Evolutionary conservation across 163 green algal species (phyloP).

Genomic region (Coccomyxa subellipsoidea): DNA sequence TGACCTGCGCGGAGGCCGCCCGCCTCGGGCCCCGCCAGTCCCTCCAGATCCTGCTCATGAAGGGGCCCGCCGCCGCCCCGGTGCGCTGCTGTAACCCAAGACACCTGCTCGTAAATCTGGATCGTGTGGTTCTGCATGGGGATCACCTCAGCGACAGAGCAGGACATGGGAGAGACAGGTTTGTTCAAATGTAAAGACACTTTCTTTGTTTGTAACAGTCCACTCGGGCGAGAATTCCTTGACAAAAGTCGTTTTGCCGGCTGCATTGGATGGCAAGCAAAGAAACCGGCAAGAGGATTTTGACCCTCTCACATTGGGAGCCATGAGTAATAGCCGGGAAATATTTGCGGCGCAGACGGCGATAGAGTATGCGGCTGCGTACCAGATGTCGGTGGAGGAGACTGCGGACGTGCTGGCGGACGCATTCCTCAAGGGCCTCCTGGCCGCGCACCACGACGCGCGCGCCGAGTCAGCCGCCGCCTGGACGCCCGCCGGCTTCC

Average conservation of each 20-base stretch:
- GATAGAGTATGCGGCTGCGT: not conserved
- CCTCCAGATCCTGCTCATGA: conserved; percentile 7
- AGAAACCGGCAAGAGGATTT: too few relatives aligned
- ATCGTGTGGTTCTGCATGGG: too few relatives aligned
- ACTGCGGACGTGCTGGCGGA: not conserved
- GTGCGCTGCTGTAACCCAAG: not conserved
- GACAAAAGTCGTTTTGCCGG: too few relatives aligned
- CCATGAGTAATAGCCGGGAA: too few relatives aligned
- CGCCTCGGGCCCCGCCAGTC: not conserved
- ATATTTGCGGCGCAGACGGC: not conserved
- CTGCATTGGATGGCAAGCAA: too few relatives aligned
- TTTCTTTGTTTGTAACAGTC: too few relatives aligned
- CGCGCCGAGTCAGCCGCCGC: not conserved
- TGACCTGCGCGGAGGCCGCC: not conserved
- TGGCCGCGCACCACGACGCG: not conserved
- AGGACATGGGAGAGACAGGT: too few relatives aligned
- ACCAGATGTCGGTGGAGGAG: not conserved
- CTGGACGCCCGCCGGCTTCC: not conserved
- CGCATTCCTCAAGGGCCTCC: conserved; percentile 7
- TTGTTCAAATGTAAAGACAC: too few relatives aligned
- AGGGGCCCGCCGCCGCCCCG: not conserved
- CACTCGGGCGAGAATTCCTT: too few relatives aligned
- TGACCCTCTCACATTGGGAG: too few relatives aligned
- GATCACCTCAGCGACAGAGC: too few relatives aligned
- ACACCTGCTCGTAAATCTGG: too few relatives aligned